Evolutionary conservation across 2,329 filamentous ascomycete species (phyloP), one percentile per base, ranked within the genome.

Genomic region (Beauveria bassiana): DNA sequence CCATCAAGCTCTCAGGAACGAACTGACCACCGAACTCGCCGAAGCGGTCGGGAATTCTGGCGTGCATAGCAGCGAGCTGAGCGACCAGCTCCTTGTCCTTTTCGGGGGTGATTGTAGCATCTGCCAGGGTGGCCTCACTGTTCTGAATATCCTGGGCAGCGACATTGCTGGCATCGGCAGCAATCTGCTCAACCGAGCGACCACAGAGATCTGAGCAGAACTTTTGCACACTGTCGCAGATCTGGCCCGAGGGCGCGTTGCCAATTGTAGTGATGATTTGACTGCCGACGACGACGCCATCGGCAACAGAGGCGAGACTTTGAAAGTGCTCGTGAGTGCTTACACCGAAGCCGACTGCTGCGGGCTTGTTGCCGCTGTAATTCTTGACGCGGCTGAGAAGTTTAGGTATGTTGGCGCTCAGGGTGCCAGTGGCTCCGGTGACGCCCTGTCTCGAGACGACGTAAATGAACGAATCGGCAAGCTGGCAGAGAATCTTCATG

Each of bases 401-500:
- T 57, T 89, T 86, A 16, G 93, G 91, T 40, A 99, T 84, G 62
- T 89, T 87, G 50, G 87, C 81, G 74, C 91, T 96, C 70, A 99
- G 78, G 28, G 86, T 86, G 40, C 93, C 93, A 1, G 87, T 88
- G 16, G 92, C 95, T 68, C 95, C 95, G 10, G 95, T 99, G 61
- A 98, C 93, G 68, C 95, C 95, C 89, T 96, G 96, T 68, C 93
- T 85, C 28, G 93, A 98, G 61, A 99, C 95, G 64, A 99, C 93
- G 74, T 99, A 99, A 77, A 99, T 96, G 79, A 98, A 99, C 3
- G 93, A 97, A 77, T 98, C 93, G 71, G 95, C 95, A 65, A 99
- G 93, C 74, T 91, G 87, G 84, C 95, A 99, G 14, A 99, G 87
- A 46, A 97, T 83, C 77, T 90, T 93, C 93, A 99, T 96, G 70